A percentile compares a stretch with the other conserved stretches of the same genome.
phyloP scores from a whole-genome alignment of 148 eudicot species.

The Salicornia ramosissima region DNA sequence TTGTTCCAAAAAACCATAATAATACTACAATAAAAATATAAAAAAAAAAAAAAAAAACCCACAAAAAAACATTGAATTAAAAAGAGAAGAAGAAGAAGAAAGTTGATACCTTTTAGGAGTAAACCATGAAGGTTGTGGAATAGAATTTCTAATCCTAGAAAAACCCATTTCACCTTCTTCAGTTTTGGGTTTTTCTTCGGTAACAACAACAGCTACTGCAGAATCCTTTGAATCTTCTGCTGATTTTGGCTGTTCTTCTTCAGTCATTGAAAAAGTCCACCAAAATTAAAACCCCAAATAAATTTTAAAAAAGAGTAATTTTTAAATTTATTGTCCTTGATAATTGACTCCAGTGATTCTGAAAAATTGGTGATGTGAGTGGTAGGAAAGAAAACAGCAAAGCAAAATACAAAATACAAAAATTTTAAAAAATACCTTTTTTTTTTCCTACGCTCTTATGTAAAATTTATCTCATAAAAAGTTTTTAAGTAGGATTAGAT shows the following conservation, averaged over 20 bases:
- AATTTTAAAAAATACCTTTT: background rate
- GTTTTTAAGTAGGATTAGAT: constrained; percentile 9
- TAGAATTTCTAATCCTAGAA: constrained; percentile 21
- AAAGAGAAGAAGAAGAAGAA: background rate
- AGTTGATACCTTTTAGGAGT: constrained; percentile 60
- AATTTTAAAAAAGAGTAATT: background rate
- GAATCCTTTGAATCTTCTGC: constrained; percentile 29
- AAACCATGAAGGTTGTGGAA: constrained; percentile 65
- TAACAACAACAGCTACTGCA: constrained; percentile 21
- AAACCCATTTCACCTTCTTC: constrained; percentile 25
- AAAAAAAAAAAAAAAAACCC: no score
- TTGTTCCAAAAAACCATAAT: background rate
- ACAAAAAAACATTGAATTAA: background rate
- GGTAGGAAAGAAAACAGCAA: constrained; percentile 9
- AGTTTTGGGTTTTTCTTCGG: constrained; percentile 21
- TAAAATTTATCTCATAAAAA: constrained; percentile 4
- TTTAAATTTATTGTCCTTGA: constrained; percentile 7
- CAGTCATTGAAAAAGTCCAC: constrained; percentile 16
- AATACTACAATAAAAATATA: no score
- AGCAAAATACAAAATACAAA: no score
- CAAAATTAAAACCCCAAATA: background rate
- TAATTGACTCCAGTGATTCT: background rate
- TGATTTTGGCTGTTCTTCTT: constrained; percentile 28
- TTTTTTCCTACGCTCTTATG: no score
- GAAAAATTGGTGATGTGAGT: constrained; percentile 18